These are phyloP conservation scores for Solanum habrochaites DNA, from an alignment of 257 asterid genomes.

Conservation along the genomic window DNA sequence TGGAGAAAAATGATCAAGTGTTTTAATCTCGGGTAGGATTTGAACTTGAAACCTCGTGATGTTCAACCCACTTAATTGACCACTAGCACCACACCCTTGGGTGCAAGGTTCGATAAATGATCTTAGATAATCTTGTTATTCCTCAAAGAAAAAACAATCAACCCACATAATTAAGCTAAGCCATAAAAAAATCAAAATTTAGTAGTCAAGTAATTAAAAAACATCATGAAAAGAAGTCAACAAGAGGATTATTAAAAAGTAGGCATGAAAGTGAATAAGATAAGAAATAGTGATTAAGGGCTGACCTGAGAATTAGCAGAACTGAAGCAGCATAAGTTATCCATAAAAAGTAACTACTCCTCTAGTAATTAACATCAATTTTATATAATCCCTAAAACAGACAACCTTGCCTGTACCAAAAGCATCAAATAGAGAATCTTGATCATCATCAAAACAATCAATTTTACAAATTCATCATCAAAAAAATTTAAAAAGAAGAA, in stretches of 20 bases:
- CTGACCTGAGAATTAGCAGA: constrained; percentile 35
- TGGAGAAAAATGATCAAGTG: neutral
- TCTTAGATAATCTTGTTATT: neutral
- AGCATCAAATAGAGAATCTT: neutral
- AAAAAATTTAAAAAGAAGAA: neutral
- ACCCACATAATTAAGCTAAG: neutral
- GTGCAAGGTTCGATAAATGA: neutral
- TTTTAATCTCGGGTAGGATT: neutral
- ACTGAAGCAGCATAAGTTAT: constrained; percentile 58
- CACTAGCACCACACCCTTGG: neutral
- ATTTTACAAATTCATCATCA: neutral
- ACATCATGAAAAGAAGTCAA: neutral
- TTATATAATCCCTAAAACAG: constrained; percentile 7
- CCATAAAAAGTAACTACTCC: constrained; percentile 33
- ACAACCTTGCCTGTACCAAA: constrained; percentile 4
- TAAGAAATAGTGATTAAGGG: neutral
- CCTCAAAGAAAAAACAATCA: neutral
- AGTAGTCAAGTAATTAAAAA: neutral
- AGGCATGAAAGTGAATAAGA: neutral
- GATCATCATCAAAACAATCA: neutral
- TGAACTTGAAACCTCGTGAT: neutral
- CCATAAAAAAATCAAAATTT: neutral
- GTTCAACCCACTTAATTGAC: neutral
- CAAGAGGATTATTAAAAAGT: neutral
- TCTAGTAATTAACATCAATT: constrained; percentile 31